Evolutionary conservation across 2,329 filamentous ascomycete genomes (phyloP), one percentile per base, ranked within the genome.

Genomic region (Colletotrichum sp.): DNA sequence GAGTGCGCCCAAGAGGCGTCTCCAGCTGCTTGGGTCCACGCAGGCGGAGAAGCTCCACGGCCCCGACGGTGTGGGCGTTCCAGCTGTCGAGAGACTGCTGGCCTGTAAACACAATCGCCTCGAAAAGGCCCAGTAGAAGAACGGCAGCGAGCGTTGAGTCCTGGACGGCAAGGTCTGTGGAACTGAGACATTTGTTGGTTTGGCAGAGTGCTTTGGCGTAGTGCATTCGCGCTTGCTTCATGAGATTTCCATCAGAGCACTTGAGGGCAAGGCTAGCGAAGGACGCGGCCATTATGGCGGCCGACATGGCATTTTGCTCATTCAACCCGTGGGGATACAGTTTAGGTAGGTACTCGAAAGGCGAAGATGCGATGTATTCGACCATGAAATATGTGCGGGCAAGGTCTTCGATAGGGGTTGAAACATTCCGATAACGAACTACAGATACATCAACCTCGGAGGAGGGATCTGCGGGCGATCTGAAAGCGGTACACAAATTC

Each of bases 91-190:
- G 78, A 8, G 79, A 78, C 38, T 76, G 73, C n/a, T 73, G 71
- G 3, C 76, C 80, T 16, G 67, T 72, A 32, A 81, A 81, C 6
- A 80, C 77, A 30, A 80, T 78, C n/a, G 79, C 79, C 38, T 82
- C 80, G 48, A 81, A 82, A 12, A 81, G 72, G 12, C 78, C 80
- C n/a, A 82, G 71, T 3, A 81, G 72, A 10, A 82, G 72, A n/a
- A 82, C 80, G 6, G 79, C 78, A 10, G 78, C 80, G 4, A 82
- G 78, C 1, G 80, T 82, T 8, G 76, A 68, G 55, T 82, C 80
- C 16, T 79, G 73, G 5, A 81, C 30, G 3, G 80, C 80, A 7
- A 70, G 74, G 32, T 70, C 61, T 4, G 78, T 72, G 5, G 72
- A 77, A 13, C 76, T 67, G 2, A 82, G 75, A 10, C 70, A 71